Conservation (phyloP, 352 stramenopile species). For the Pythium phragmiticola region DNA sequence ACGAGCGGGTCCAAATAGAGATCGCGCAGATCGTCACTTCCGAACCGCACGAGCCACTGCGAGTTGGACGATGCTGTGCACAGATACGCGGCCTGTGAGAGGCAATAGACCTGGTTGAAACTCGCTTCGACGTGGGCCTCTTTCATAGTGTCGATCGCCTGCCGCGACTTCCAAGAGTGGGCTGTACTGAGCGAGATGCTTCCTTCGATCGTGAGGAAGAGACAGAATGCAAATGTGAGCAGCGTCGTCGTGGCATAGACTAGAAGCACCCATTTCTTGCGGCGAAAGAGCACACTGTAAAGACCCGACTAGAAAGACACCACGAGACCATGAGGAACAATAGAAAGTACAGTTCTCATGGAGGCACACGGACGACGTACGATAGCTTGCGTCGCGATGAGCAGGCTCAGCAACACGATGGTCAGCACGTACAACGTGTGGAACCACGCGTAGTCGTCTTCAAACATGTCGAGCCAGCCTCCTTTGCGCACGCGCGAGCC, state of each 20-base stretch:
- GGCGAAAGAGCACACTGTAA: conserved; percentile 23
- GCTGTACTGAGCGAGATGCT: conserved; percentile 17
- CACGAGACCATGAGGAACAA: neutral
- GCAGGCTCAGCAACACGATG: conserved; percentile 17
- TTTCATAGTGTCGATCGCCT: neutral
- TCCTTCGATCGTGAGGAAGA: conserved; percentile 23
- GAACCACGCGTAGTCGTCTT: conserved; percentile 34
- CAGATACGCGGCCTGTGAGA: conserved; percentile 27
- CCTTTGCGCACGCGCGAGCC: conserved; percentile 20
- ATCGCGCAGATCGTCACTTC: conserved; percentile 29
- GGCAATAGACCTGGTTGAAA: conserved; percentile 29
- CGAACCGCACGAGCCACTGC: conserved; percentile 31
- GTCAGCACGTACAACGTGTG: conserved; percentile 22
- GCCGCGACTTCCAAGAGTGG: conserved; percentile 15
- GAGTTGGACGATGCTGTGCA: conserved; percentile 24
- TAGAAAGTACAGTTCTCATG: neutral
- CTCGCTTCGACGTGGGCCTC: conserved; percentile 24
- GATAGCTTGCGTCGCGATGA: conserved; percentile 24
- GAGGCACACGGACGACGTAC: conserved; percentile 17
- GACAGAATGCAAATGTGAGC: conserved; percentile 20
- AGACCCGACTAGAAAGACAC: conserved; percentile 16
- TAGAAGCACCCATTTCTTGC: conserved; percentile 21
- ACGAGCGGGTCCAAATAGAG: conserved; percentile 18
- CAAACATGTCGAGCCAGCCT: conserved; percentile 32
- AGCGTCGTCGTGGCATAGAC: conserved; percentile 22